Base-by-base conservation (phyloP, 176 grass and related monocot species). In the Oryza glaberrima region DNA sequence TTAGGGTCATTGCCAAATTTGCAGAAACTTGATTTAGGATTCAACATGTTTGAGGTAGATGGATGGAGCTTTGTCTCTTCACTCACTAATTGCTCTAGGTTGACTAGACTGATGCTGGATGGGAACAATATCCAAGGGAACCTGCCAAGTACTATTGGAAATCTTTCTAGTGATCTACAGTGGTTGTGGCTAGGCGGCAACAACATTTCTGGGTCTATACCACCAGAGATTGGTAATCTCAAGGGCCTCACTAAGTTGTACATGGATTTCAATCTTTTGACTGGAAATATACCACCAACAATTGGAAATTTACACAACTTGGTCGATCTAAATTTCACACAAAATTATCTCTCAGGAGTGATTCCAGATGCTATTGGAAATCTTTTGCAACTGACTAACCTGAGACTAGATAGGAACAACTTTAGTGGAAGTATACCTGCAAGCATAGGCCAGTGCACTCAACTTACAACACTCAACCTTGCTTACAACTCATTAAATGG, bases 381-480 rank as follows among this genome's bases (percentile, higher is more conserved):
- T 2, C 77, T 97, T 60, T 74, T 58, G 58, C 68, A 86, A 41
- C 46, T 92, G 19, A 92, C 20, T 46, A 43, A 46, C 34, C 26
- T 94, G 11, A 66, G 67, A 52, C 9, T 97, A 7, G 34, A 85
- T 17, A 1, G 0, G 2, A 97, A 97, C 52, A 66, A 83, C 36
- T 84, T 97, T 6, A 54, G 67, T 49, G 92, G 94, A 23, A 87
- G 12, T 1, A 88, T 94, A 54, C 90, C 90, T 54, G 36, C 13
- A 16, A 77, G 70, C 11, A 54, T 94, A 5, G 92, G 67, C 4
- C 64, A 14, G 0, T 90, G 81, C 69, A 77, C 68, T 28, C 73
- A 83, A 60, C 68, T 88, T 5, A 32, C 75, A 32, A 69, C 12
- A 45, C 81, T 97, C 3, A 84, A 97, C 73, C 85, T 97, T 79